phyloP scores from a whole-genome alignment of 306 rosid species.

The Luffa aegyptiaca region DNA sequence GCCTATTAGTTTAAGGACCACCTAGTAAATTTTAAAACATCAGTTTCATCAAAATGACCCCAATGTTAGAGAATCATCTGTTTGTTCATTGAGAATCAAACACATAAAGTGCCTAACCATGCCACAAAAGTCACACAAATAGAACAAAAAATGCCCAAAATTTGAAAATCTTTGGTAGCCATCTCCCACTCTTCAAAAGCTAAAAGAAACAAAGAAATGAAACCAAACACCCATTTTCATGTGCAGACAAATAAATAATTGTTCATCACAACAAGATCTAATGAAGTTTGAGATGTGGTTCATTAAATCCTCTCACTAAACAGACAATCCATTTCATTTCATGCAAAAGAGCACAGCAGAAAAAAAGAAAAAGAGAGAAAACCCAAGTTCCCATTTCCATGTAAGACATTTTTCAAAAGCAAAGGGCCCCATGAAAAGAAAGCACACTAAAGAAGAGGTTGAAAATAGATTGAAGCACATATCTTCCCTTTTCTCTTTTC shows the following conservation, averaged over 20 bases:
- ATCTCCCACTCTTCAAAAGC: not conserved
- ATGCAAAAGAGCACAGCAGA: constrained; percentile 10
- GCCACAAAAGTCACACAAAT: not conserved
- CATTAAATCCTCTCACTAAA: not conserved
- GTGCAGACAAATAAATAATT: not conserved
- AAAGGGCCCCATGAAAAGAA: constrained; percentile 39
- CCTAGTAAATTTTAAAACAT: constrained; percentile 3
- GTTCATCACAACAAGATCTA: not conserved
- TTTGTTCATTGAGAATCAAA: not conserved
- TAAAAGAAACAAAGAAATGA: not conserved
- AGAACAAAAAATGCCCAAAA: not conserved
- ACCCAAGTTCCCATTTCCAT: constrained; percentile 30
- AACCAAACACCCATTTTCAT: not conserved
- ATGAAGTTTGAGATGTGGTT: not conserved
- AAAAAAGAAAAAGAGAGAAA: constrained; percentile 25
- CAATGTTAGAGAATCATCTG: not conserved
- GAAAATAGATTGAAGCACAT: constrained; percentile 26
- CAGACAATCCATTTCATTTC: not conserved
- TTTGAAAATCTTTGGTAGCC: not conserved
- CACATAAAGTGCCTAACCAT: not conserved
- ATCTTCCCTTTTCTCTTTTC: not conserved
- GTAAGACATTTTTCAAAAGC: constrained; percentile 45
- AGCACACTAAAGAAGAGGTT: constrained; percentile 17
- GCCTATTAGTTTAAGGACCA: constrained; percentile 23
- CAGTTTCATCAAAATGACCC: not conserved